Percentiles rank a stretch among this genome's conserved stretches.
Evolutionary conservation across 2,329 filamentous ascomycete genomes (phyloP).

Genomic region (Colletotrichum tropicale): DNA sequence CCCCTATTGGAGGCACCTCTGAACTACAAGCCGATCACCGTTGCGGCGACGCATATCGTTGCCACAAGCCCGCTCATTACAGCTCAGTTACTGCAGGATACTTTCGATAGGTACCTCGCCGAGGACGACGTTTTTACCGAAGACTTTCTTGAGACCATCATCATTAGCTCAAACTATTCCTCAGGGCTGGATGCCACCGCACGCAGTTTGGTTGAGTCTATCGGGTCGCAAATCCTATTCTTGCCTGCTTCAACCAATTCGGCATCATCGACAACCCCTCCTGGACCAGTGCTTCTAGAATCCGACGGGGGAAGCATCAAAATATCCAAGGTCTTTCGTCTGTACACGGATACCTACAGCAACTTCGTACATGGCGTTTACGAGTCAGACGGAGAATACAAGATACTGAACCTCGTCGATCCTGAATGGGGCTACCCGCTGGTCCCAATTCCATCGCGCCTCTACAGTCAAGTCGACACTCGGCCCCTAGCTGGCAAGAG

Average conservation of each 20-base stretch:
- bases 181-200: neutral
- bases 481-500: neutral
- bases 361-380: neutral
- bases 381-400: neutral
- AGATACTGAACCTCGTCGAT: neutral
- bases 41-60: neutral
- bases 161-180: neutral
- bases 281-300: neutral
- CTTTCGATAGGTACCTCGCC: neutral
- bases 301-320: neutral
- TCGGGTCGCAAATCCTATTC: neutral
- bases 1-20: neutral
- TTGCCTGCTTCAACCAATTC: neutral
- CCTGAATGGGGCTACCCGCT: neutral
- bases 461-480: accelerated
- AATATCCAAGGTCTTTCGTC: accelerated
- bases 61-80: neutral
- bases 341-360: neutral
- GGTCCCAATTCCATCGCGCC: neutral
- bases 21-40: neutral
- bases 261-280: neutral
- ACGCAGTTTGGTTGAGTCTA: neutral
- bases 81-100: neutral
- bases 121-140: neutral
- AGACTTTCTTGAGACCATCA: neutral